A percentile compares a stretch with the other conserved stretches of the same genome.
phyloP scores from a whole-genome alignment of 441 rosid species.

The Bocquillonia castaneifolia region DNA sequence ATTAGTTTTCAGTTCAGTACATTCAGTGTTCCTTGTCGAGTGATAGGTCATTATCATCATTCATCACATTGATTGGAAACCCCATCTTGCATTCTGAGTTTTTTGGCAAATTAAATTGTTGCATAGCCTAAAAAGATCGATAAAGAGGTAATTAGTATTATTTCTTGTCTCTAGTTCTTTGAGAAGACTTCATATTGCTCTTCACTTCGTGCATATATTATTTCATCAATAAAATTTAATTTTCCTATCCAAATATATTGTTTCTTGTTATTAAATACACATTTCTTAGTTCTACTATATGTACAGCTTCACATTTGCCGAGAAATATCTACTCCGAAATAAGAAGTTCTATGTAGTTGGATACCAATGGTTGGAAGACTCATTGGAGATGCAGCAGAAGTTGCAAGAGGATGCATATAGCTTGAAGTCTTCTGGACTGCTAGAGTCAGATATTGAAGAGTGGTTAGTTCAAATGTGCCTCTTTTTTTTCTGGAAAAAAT shows the following conservation, averaged over 20 bases:
- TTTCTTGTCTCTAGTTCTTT: not conserved
- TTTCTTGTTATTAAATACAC: not conserved
- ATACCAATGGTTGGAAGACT: slow-evolving; percentile 75
- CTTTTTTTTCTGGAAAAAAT: not conserved
- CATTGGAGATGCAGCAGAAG: slow-evolving; percentile 50
- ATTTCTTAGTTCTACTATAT: slow-evolving; percentile 8
- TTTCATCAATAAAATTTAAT: not conserved
- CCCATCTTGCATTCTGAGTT: not conserved
- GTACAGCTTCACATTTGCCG: slow-evolving; percentile 44
- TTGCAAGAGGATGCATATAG: slow-evolving; percentile 56
- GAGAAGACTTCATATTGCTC: not conserved
- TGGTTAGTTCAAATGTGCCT: slow-evolving; percentile 41
- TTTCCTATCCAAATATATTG: not conserved
- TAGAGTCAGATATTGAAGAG: slow-evolving; percentile 38
- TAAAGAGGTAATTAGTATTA: no score
- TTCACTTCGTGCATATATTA: not conserved
- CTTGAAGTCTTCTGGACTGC: slow-evolving; percentile 48
- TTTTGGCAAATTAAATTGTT: not conserved
- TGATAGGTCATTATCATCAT: not conserved
- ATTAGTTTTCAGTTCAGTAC: not conserved
- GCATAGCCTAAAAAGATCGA: not conserved
- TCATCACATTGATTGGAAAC: not conserved
- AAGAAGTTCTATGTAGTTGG: slow-evolving; percentile 54
- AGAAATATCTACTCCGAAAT: slow-evolving; percentile 42
- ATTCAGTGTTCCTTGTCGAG: not conserved